phyloP scores from a whole-genome alignment of 495 filamentous ascomycete genomes.

The Talaromyces proteolyticus region DNA sequence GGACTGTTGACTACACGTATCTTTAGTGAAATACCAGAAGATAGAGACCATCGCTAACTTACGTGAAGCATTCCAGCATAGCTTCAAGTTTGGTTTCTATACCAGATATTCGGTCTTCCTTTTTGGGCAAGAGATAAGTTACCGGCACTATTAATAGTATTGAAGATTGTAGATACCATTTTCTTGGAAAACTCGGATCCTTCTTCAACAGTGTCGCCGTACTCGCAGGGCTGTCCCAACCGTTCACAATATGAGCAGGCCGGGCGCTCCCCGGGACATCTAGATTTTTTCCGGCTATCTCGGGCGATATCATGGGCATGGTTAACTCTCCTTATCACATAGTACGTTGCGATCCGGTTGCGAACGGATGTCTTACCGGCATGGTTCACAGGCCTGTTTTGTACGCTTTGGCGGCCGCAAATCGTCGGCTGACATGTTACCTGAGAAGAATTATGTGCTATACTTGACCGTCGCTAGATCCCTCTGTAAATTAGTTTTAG shows the following conservation, averaged over 20 bases:
- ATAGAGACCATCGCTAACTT: too few relatives aligned
- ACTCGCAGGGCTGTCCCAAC: slow-evolving; percentile 32
- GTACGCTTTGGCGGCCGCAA: slow-evolving; percentile 32
- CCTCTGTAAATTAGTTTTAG: too few relatives aligned
- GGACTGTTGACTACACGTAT: neutral
- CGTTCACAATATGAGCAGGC: slow-evolving; percentile 34
- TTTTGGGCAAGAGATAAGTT: neutral
- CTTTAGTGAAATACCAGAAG: too few relatives aligned
- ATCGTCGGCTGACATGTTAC: slow-evolving; percentile 8
- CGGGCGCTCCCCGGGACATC: slow-evolving; percentile 37
- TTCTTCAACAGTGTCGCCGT: slow-evolving; percentile 22
- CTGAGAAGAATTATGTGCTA: too few relatives aligned
- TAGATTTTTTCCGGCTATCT: slow-evolving; percentile 39
- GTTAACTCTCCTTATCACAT: neutral
- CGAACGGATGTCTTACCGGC: slow-evolving; percentile 30
- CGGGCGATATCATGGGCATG: neutral
- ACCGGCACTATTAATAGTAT: too few relatives aligned
- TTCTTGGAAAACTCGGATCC: slow-evolving; percentile 12
- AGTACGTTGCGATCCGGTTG: neutral
- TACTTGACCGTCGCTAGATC: too few relatives aligned
- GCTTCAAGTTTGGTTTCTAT: slow-evolving; percentile 32
- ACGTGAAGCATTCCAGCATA: slow-evolving; percentile 20
- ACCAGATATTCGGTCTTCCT: slow-evolving; percentile 31
- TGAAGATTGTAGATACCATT: too few relatives aligned
- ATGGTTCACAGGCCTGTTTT: slow-evolving; percentile 37